Percentiles rank a stretch among this genome's conserved stretches.
These are phyloP conservation scores for Lipomyces chichibuensis DNA, from an alignment of 805 yeast genomes.

Conservation along the genomic window DNA sequence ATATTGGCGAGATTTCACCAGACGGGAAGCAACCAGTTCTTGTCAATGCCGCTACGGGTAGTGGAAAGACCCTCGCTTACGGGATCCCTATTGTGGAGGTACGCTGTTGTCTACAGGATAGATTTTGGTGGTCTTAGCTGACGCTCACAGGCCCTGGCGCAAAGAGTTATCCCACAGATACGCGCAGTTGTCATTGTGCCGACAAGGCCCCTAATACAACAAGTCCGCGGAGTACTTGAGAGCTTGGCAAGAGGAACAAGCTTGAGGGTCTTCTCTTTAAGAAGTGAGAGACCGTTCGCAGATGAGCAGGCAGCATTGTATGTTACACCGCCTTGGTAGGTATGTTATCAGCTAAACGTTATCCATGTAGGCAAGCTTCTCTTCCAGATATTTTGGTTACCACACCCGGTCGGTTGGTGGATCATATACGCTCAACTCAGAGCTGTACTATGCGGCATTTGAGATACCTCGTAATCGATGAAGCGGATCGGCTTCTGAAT, in stretches of 20 bases:
- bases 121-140: not conserved
- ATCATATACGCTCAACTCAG: constrained; percentile 88
- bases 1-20: constrained; percentile 43
- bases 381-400: constrained; percentile 53
- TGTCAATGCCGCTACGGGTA: constrained; percentile 93
- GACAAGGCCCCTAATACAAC: constrained; percentile 82
- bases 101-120: not conserved
- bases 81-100: constrained; percentile 75
- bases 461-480: constrained; percentile 89
- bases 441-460: constrained; percentile 81
- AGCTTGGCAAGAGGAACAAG: constrained; percentile 67
- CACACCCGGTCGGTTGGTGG: constrained; percentile 68
- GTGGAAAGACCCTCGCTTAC: constrained; percentile 93
- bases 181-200: constrained; percentile 85
- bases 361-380: constrained; percentile 1
- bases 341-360: not conserved
- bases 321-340: constrained; percentile 6
- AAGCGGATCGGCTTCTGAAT: constrained; percentile 91
- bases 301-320: constrained; percentile 64
- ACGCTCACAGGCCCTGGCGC: constrained; percentile 48
- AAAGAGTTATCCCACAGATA: constrained; percentile 68
- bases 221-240: constrained; percentile 70
- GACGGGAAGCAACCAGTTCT: constrained; percentile 59
- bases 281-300: constrained; percentile 56
- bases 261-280: constrained; percentile 62